These are phyloP conservation scores for Brassica juncea DNA, from an alignment of 345 rosid species.

Conservation along the genomic window DNA sequence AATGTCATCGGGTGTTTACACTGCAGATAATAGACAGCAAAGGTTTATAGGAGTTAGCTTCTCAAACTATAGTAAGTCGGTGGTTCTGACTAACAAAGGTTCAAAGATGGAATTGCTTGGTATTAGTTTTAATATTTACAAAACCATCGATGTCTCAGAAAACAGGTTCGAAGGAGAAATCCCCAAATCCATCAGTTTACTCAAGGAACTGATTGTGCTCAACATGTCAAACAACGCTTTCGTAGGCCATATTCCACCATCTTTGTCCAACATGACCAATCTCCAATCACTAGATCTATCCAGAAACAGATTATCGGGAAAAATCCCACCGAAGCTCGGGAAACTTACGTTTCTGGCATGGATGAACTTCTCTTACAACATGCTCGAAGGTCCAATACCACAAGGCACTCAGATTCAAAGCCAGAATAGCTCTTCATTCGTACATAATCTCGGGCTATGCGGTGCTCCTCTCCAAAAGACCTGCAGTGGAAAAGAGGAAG, in stretches of 20 bases:
- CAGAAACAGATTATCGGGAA: background rate
- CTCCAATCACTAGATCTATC: background rate
- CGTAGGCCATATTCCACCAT: background rate
- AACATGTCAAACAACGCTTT: background rate
- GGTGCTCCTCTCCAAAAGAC: background rate
- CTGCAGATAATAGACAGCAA: background rate
- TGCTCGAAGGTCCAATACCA: background rate
- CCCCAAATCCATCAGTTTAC: background rate
- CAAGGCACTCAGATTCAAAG: background rate
- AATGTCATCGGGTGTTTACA: background rate
- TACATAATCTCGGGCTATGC: background rate
- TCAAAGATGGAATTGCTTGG: background rate
- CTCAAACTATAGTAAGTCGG: background rate
- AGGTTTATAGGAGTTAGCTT: background rate
- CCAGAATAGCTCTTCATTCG: background rate
- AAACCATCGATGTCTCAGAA: background rate
- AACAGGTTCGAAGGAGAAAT: background rate
- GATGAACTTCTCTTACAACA: background rate
- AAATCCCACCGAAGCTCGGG: background rate
- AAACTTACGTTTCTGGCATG: background rate
- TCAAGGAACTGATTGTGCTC: background rate
- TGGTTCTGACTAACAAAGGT: background rate
- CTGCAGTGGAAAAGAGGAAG: background rate
- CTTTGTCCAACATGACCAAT: background rate
- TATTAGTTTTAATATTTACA: background rate